phyloP scores from a whole-genome alignment of 2,329 filamentous ascomycete genomes.

The Albophoma yamanashiensis region DNA sequence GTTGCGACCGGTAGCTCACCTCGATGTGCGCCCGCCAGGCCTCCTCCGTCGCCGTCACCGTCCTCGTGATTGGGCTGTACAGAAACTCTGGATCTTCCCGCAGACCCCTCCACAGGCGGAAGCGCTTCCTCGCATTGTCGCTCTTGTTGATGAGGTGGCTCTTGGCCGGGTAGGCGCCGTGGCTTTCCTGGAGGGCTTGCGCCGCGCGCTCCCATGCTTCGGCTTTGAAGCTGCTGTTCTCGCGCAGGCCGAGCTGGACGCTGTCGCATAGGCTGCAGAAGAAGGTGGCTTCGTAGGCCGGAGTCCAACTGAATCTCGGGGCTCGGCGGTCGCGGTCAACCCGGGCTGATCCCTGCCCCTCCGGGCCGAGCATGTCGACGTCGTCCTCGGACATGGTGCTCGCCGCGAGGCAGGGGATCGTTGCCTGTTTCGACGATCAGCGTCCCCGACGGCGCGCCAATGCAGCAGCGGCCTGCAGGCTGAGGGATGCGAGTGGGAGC shows the following conservation, averaged over 20 bases:
- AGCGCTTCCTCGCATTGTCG: constrained; percentile 52
- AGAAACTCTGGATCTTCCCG: constrained; percentile 46
- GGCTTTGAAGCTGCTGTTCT: constrained; percentile 50
- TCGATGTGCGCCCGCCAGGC: constrained; percentile 47
- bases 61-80: constrained; percentile 39
- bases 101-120: constrained; percentile 49
- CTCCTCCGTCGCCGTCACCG: constrained; percentile 45
- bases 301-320: constrained; percentile 50
- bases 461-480: background rate
- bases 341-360: constrained; percentile 19
- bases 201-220: constrained; percentile 51
- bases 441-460: background rate
- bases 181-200: constrained; percentile 40
- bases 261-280: constrained; percentile 50
- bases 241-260: constrained; percentile 43
- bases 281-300: constrained; percentile 48
- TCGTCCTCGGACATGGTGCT: constrained; percentile 27
- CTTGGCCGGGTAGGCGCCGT: constrained; percentile 47
- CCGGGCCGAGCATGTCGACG: constrained; percentile 23
- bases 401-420: background rate
- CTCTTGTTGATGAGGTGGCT: constrained; percentile 54
- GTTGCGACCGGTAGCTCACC: constrained; percentile 24
- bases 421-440: background rate
- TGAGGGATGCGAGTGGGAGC: background rate
- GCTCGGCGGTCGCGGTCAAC: constrained; percentile 29